These are phyloP conservation scores for Metschnikowia picachoensis DNA, from an alignment of 805 yeast genomes.

Conservation along the genomic window DNA sequence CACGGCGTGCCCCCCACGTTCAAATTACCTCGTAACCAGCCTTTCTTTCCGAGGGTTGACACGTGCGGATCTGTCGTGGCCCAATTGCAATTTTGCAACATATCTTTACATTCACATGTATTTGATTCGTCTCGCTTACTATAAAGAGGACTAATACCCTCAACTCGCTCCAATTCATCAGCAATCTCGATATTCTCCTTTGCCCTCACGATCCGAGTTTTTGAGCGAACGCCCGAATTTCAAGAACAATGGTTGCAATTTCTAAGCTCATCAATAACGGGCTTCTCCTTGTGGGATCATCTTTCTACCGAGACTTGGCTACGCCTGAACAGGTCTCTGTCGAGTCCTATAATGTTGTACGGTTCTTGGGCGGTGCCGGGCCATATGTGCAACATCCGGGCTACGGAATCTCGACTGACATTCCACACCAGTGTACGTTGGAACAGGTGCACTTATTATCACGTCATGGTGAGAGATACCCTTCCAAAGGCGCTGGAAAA, in stretches of 20 bases:
- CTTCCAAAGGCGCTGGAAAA: slow-evolving; percentile 30
- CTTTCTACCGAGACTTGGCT: slow-evolving; percentile 30
- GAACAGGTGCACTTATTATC: slow-evolving; percentile 68
- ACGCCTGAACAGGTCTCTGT: slow-evolving; percentile 38
- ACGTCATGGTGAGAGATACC: slow-evolving; percentile 80
- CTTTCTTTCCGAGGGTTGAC: not conserved
- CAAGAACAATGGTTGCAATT: slow-evolving; percentile 25
- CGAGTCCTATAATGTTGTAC: slow-evolving; percentile 45
- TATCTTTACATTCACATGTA: not conserved
- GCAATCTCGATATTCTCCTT: too few species aligned
- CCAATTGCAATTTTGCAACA: slow-evolving; percentile 1
- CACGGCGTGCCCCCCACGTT: not conserved
- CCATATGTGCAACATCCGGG: slow-evolving; percentile 54
- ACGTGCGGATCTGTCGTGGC: slow-evolving; percentile 1
- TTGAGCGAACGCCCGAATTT: not conserved
- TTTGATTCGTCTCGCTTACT: too few species aligned
- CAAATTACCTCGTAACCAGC: not conserved
- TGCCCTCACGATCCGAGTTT: too few species aligned
- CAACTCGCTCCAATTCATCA: too few species aligned
- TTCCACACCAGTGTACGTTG: slow-evolving; percentile 50
- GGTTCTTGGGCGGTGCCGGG: slow-evolving; percentile 52
- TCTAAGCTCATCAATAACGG: slow-evolving; percentile 27
- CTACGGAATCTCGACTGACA: slow-evolving; percentile 46
- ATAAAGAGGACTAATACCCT: too few species aligned
- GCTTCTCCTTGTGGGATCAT: slow-evolving; percentile 26